Evolutionary conservation across 192 early-diverging fungal genomes (phyloP).

Genomic region (Rhizoclosmatium globosum): DNA sequence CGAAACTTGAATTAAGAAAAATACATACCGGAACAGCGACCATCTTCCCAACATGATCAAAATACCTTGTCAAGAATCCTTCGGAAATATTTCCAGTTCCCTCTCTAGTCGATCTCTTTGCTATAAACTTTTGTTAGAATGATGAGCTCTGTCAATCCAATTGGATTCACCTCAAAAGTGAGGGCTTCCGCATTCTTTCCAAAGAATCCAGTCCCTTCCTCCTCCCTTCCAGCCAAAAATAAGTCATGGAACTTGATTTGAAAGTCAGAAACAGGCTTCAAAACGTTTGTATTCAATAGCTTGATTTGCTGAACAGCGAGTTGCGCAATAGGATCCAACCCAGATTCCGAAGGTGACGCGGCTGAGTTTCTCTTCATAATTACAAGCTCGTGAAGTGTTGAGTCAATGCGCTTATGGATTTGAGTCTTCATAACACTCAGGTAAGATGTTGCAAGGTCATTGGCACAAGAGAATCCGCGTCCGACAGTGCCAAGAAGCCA

Average conservation of each 20-base stretch:
- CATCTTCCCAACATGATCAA: slow-evolving; percentile 13
- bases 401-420: slow-evolving; percentile 19
- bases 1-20: slow-evolving; percentile 12
- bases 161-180: background rate
- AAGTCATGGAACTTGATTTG: slow-evolving; percentile 18
- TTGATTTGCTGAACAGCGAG: slow-evolving; percentile 25
- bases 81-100: slow-evolving; percentile 15
- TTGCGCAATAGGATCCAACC: slow-evolving; percentile 6
- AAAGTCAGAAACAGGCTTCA: slow-evolving; percentile 25
- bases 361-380: background rate
- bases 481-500: slow-evolving; percentile 44
- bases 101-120: slow-evolving; percentile 15
- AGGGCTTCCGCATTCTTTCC: background rate
- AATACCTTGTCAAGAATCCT: slow-evolving; percentile 16
- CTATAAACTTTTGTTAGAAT: background rate
- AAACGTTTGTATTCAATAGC: slow-evolving; percentile 16
- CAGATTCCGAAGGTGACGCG: background rate
- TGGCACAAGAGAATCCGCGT: slow-evolving; percentile 23
- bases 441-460: slow-evolving; percentile 45
- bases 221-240: background rate
- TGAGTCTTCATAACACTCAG: slow-evolving; percentile 31
- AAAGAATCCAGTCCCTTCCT: background rate
- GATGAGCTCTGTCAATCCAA: background rate
- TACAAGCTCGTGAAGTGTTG: background rate
- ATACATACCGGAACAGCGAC: slow-evolving; percentile 23